A percentile compares a stretch with the other conserved stretches of the same genome.
Evolutionary conservation across 192 early-diverging fungal species (phyloP).

Genomic region (Backusella morwellensis): DNA sequence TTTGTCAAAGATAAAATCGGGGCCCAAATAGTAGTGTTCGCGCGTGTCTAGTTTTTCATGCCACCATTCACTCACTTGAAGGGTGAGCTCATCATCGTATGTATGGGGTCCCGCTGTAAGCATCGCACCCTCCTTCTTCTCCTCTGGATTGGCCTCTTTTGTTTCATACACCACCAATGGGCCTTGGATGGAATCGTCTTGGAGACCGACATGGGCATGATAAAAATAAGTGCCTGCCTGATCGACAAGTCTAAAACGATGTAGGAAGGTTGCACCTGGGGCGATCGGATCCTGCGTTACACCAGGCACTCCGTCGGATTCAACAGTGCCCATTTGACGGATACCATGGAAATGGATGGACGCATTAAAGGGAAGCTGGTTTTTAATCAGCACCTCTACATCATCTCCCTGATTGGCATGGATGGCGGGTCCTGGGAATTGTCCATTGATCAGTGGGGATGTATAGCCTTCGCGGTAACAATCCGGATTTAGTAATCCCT

Average conservation of each 20-base stretch:
- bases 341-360: slow-evolving; percentile 54
- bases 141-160: background rate
- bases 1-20: background rate
- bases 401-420: slow-evolving; percentile 47
- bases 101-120: slow-evolving; percentile 1
- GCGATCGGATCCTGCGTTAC: slow-evolving; percentile 58
- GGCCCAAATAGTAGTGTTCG: slow-evolving; percentile 12
- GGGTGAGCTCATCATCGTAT: slow-evolving; percentile 42
- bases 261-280: slow-evolving; percentile 37
- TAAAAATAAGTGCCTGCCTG: slow-evolving; percentile 48
- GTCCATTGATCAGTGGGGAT: slow-evolving; percentile 31
- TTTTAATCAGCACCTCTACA: slow-evolving; percentile 43
- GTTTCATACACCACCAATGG: slow-evolving; percentile 19
- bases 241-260: slow-evolving; percentile 40
- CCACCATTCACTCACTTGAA: slow-evolving; percentile 39
- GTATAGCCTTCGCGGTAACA: background rate
- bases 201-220: slow-evolving; percentile 34
- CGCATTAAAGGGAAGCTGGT: slow-evolving; percentile 23
- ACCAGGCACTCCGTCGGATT: slow-evolving; percentile 57
- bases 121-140: background rate
- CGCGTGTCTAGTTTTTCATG: slow-evolving; percentile 14
- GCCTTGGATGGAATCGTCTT: slow-evolving; percentile 8
- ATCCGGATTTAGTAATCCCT: slow-evolving; percentile 1
- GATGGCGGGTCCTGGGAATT: slow-evolving; percentile 56
- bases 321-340: slow-evolving; percentile 33